These are phyloP conservation scores for Mucor circinelloides DNA, from an alignment of 371 early-diverging fungal species.

Conservation along the genomic window DNA sequence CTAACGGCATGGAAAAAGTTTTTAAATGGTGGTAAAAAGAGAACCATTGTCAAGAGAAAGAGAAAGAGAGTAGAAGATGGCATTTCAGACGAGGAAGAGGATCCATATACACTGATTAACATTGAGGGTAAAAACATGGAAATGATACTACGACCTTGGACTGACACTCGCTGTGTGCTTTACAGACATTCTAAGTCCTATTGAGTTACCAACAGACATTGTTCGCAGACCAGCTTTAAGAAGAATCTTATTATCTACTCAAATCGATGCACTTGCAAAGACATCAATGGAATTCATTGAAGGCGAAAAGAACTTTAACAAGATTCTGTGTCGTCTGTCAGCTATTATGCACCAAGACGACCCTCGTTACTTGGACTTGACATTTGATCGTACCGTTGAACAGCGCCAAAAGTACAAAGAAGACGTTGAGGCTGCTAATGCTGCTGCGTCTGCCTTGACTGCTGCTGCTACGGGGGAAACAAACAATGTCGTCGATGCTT, in stretches of 20 bases:
- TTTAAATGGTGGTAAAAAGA: slow-evolving; percentile 38
- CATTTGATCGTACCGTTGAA: slow-evolving; percentile 42
- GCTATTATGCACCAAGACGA: slow-evolving; percentile 55
- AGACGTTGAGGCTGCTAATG: slow-evolving; percentile 24
- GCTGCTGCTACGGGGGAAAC: background rate
- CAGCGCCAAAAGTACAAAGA: slow-evolving; percentile 31
- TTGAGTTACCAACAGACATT: slow-evolving; percentile 56
- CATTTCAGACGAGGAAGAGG: slow-evolving; percentile 47
- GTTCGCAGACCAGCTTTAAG: slow-evolving; percentile 48
- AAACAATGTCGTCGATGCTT: slow-evolving; percentile 14
- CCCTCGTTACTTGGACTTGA: slow-evolving; percentile 50
- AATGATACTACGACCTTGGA: background rate
- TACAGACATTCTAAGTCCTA: slow-evolving; percentile 53
- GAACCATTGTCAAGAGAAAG: slow-evolving; percentile 47
- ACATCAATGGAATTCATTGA: slow-evolving; percentile 60
- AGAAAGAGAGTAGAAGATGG: slow-evolving; percentile 41
- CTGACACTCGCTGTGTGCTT: background rate
- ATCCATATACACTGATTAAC: slow-evolving; percentile 55
- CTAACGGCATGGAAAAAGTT: slow-evolving; percentile 22
- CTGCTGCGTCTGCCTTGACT: slow-evolving; percentile 17
- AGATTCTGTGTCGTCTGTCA: slow-evolving; percentile 49
- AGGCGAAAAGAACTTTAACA: slow-evolving; percentile 53
- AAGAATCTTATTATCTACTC: slow-evolving; percentile 45
- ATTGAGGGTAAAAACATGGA: slow-evolving; percentile 47
- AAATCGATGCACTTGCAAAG: slow-evolving; percentile 45